Base-by-base conservation (phyloP, 805 yeast genomes). In the Lipomyces chichibuensis region DNA sequence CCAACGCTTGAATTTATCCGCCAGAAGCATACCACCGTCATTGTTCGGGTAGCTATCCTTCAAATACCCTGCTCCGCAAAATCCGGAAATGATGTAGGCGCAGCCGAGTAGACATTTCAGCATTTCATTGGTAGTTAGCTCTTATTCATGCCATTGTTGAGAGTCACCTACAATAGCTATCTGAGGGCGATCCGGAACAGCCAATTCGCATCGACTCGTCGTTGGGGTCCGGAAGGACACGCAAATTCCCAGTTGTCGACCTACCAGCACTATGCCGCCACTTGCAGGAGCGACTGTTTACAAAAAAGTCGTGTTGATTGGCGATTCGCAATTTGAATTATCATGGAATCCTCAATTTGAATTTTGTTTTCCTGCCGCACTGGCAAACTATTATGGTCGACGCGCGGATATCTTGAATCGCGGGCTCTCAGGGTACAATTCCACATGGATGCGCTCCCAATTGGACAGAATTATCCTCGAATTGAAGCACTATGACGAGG, bases 281-380 rank as follows among this genome's bases (percentile, higher is more conserved):
- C 20, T n/a, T 3, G 7, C 49, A 8, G 43, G 43, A 37, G 13
- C 43, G 43, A 37, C 43, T 13, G 49, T 4, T 37, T 76, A 70
- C 23, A 84, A 63, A 8, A 88, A 88, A 11, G 80, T 75, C 43
- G 84, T 75, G 1, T 69, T 70, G 11, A 83, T 64, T 3, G 80
- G 81, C 65, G 39, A 82, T 64, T 77, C 79, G 17, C 81, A 66
- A 14, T 73, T 59, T 6, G 77, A 69, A 43, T 57, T 64, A 3
- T 63, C 68, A 8, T 68, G 66, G 54, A 54, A 65, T n/a, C 71
- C 61, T 3, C 57, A 49, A 17, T 57, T 57, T 2, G 69, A 43
- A 2, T 68, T 66, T 54, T 61, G 67, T n/a, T 73, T 69, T 8
- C 71, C 76, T 3, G 75, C 77, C 8, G 72, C 66, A 8, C 59